Conservation (phyloP, 2,329 filamentous ascomycete species). For the Leptographium flavum region DNA sequence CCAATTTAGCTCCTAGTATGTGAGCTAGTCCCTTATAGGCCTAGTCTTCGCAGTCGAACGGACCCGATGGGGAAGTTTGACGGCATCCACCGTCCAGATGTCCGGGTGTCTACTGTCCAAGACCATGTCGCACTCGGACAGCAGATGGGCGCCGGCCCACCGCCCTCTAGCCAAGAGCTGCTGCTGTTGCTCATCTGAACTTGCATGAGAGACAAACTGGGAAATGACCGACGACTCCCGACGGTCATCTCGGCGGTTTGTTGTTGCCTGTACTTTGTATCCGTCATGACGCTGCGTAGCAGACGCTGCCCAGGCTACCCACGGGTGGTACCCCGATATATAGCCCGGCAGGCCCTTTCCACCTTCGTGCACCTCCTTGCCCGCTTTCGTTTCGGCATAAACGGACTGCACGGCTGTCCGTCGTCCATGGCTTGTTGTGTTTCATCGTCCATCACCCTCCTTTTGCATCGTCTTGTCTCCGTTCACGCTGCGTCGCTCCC, state of each 20-base stretch:
- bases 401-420: no score
- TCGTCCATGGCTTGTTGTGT: no score
- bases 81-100: background rate
- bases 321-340: no score
- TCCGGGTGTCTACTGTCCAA: background rate
- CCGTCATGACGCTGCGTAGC: background rate
- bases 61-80: slow-evolving; percentile 16
- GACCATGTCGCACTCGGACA: no score
- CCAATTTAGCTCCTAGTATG: no score
- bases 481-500: background rate
- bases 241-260: background rate
- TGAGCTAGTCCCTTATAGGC: slow-evolving; percentile 7
- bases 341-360: background rate
- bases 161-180: no score
- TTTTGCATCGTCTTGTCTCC: no score
- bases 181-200: background rate
- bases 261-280: background rate
- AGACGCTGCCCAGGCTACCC: no score
- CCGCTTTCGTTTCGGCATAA: no score
- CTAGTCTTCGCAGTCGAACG: no score
- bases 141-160: no score
- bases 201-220: background rate
- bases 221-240: background rate
- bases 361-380: background rate
- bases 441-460: background rate